Base-by-base conservation (phyloP, 2,329 filamentous ascomycete genomes). In the Aspergillus uvarum region DNA sequence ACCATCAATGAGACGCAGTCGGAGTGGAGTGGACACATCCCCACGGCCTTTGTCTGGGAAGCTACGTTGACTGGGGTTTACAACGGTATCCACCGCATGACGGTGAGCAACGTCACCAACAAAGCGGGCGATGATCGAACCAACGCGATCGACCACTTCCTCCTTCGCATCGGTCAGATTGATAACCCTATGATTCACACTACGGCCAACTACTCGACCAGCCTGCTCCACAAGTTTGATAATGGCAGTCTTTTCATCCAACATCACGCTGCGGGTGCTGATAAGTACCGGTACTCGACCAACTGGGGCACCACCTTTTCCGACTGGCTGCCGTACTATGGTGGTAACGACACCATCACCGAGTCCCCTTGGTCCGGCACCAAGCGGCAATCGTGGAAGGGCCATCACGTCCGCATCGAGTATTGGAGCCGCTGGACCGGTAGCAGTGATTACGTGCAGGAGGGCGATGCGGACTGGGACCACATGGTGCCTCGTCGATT, bases 251-350 rank as follows among this genome's bases (percentile, higher is more conserved):
- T 82, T 48, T 81, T 76, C 56, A 74, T 88, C 59, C 75, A 79
- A n/a, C 86, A 88, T 64, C 79, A 81, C 59, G 86, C 86, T 3
- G 74, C 84, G 8, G 86, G 86, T 26, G 86, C 86, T 4, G 83
- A 85, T 65, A 80, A 81, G 65, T 88, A 82, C 74, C 83, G 85
- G 12, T 88, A 86, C 68, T 84, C 83, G 24, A 81, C 82, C 32
- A 85, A 85, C 59, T 89, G 83, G 79, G 85, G 82, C n/a, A 82
- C 80, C 2, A 77, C 78, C 0, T 89, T 83, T 77, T 86, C 82
- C 44, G 70, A 82, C 5, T 88, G 86, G 86, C 67, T 77, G 24
- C 70, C 78, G 10, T 88, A 88, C 69, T 66, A 63, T 14, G 80
- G 82, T 47, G 79, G 78, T 4, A 83, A 83, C 55, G 76, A 75